These are phyloP conservation scores for Solanum tacnaense DNA, from an alignment of 257 asterid genomes.

Conservation along the genomic window DNA sequence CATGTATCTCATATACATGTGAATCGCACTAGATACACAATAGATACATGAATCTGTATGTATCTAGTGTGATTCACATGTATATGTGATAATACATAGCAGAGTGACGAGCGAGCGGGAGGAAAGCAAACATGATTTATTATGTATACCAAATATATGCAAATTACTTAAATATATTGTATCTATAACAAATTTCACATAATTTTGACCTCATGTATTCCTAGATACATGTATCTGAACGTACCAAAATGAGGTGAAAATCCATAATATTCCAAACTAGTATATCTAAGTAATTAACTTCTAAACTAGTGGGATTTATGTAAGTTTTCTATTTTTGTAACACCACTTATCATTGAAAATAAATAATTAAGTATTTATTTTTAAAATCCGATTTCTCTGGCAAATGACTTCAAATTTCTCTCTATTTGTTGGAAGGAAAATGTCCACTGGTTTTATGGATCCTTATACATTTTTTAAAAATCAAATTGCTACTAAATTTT, in stretches of 20 bases:
- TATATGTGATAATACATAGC: not conserved
- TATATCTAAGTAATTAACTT: too few species aligned
- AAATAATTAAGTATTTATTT: too few species aligned
- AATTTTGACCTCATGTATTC: not conserved
- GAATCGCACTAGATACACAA: not conserved
- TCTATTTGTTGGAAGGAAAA: not conserved
- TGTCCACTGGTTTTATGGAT: not conserved
- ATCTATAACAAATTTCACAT: not conserved
- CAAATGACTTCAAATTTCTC: not conserved
- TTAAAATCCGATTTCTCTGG: too few species aligned
- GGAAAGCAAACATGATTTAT: too few species aligned
- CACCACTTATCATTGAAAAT: not conserved
- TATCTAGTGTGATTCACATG: not conserved
- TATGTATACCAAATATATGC: not conserved
- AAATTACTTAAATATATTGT: too few species aligned
- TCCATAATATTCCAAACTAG: not conserved
- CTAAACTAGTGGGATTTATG: too few species aligned
- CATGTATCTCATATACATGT: not conserved
- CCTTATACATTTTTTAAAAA: too few species aligned
- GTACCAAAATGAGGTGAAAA: too few species aligned
- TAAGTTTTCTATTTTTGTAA: too few species aligned
- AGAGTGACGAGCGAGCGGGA: too few species aligned
- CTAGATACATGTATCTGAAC: not conserved
- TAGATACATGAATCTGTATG: not conserved
- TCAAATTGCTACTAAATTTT: not conserved